Base-by-base conservation (phyloP, 192 early-diverging fungal genomes). In the Podila verticillata region DNA sequence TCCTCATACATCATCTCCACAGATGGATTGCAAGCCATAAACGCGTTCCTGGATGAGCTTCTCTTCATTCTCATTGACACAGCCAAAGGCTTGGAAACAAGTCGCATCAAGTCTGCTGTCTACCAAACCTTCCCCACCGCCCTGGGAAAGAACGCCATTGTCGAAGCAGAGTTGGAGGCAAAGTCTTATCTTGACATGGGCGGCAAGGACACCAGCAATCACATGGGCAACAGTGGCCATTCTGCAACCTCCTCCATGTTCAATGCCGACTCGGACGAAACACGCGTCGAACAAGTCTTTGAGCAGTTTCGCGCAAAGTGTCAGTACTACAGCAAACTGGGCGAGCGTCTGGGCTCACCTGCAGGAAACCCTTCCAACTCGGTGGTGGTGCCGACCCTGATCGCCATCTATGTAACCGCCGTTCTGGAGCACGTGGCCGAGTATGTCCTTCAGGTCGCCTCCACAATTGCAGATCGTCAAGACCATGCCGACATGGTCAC, bases 361-460 rank as follows among this genome's bases (percentile, higher is more conserved):
- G 71, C 72, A 35, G 69, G 70, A 34, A 65, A 66, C 68, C 62
- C 79, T 56, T 59, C 65, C 57, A 70, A 84, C 72, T 29, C 71
- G 29, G 47, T 80, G n/a, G 68, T 75, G 26, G 83, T 81, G n/a
- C 83, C 83, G 15, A 84, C 79, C 20, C 44, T 84, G 59, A 80
- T 80, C 57, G 89, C 89, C 47, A 90, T 90, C 54, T 90, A 90
- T 78, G 77, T 90, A 17, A 88, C 89, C 1, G 87, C 89, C 13
- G 82, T 90, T 1, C 57, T 90, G 29, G 89, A 90, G 48, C 86
- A 90, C 68, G 84, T 90, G 35, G 89, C 87, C 17, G 89, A 90
- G 36, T 86, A 88, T 74, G 70, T 88, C 2, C 74, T 90, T 2
- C 83, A 84, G 28, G 66, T 73, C 19, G 82, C 87, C 0, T 87